Conservation (phyloP, 2,329 filamentous ascomycete genomes). For the Ophiostoma pallidulum region DNA sequence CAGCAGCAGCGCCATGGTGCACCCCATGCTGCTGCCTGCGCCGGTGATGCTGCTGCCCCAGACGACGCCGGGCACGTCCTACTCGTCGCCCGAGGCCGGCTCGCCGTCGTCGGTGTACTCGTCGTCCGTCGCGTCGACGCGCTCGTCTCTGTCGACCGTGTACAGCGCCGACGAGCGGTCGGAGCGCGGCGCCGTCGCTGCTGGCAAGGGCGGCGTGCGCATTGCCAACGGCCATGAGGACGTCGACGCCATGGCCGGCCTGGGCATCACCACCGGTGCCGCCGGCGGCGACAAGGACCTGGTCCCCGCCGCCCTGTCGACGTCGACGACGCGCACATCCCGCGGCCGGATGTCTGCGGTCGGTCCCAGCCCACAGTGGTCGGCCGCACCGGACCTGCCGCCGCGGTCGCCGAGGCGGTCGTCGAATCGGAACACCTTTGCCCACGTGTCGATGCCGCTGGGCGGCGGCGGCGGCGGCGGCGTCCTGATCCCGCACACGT, state of each 20-base stretch:
- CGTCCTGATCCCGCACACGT: slow-evolving; percentile 5
- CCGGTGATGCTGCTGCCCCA: background rate
- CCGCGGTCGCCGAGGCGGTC: slow-evolving; percentile 9
- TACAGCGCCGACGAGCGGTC: slow-evolving; percentile 45
- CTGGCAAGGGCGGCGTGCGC: slow-evolving; percentile 5
- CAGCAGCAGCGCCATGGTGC: background rate
- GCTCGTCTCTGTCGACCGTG: slow-evolving; percentile 45
- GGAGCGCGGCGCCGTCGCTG: slow-evolving; percentile 20
- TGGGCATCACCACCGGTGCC: slow-evolving; percentile 2
- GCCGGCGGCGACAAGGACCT: background rate
- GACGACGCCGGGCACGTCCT: background rate
- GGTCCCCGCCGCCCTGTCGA: slow-evolving; percentile 8
- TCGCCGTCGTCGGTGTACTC: slow-evolving; percentile 10
- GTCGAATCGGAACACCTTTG: background rate
- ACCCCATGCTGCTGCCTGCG: background rate
- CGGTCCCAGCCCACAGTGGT: too few species aligned
- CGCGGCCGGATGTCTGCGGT: background rate
- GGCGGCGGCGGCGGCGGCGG: too few species aligned
- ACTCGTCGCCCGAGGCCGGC: slow-evolving; percentile 2
- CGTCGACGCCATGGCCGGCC: background rate
- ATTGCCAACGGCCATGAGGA: slow-evolving; percentile 1
- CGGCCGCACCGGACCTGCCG: background rate
- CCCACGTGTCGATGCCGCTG: background rate
- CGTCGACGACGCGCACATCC: background rate
- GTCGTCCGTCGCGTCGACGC: slow-evolving; percentile 8